These are phyloP conservation scores for Phalaenopsis hybrid DNA, from an alignment of 116 monocot species.

Conservation along the genomic window DNA sequence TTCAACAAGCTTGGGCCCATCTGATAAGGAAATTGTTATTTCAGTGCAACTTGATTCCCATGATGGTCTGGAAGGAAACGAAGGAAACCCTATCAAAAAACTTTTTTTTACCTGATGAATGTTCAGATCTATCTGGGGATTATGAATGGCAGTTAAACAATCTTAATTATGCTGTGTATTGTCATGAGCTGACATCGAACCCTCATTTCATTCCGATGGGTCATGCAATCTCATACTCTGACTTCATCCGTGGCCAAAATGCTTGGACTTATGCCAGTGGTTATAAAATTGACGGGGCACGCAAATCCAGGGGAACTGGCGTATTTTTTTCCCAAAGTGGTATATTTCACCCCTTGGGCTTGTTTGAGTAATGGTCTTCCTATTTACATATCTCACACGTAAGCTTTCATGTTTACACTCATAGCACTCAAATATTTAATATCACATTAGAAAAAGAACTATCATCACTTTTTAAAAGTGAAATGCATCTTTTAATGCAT, in stretches of 20 bases:
- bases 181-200: constrained; percentile 20
- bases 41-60: constrained; percentile 4
- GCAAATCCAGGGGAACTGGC: constrained; percentile 70
- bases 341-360: constrained; percentile 24
- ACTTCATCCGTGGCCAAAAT: constrained; percentile 15
- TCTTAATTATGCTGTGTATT: constrained; percentile 42
- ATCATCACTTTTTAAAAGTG: no score
- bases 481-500: no score
- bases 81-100: neutral
- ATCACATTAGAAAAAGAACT: no score
- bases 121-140: constrained; percentile 53
- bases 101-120: neutral
- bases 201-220: constrained; percentile 3
- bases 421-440: no score
- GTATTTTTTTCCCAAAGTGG: constrained; percentile 79
- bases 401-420: no score
- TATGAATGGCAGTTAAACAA: constrained; percentile 24
- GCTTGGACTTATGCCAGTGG: constrained; percentile 22
- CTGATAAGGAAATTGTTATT: neutral
- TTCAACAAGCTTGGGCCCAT: neutral
- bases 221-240: constrained; percentile 10
- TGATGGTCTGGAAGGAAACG: constrained; percentile 4
- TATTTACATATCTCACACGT: no score
- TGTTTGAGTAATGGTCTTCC: neutral
- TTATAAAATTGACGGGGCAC: constrained; percentile 43